These are phyloP conservation scores for Gliomastix tumulicola DNA, from an alignment of 2,329 filamentous ascomycete species.

Conservation along the genomic window DNA sequence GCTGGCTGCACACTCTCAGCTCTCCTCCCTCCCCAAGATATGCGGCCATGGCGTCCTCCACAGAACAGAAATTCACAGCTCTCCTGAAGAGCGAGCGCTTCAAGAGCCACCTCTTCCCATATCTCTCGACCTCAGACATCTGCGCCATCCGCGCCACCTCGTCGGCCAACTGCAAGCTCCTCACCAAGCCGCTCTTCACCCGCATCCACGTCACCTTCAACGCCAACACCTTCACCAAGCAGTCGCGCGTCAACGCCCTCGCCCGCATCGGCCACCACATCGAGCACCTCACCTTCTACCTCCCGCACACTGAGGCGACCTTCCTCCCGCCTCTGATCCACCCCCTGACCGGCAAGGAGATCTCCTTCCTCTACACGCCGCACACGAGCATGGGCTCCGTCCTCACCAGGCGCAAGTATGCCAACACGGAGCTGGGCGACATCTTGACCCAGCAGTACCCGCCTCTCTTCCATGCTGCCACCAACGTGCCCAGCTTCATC, in stretches of 20 bases:
- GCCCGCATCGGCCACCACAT: slow-evolving; percentile 72
- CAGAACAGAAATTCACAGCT: slow-evolving; percentile 43
- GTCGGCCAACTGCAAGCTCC: slow-evolving; percentile 62
- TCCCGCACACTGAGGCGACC: slow-evolving; percentile 70
- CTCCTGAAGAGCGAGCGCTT: slow-evolving; percentile 46
- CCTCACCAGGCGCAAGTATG: slow-evolving; percentile 67
- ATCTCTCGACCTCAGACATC: slow-evolving; percentile 43
- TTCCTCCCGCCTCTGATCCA: slow-evolving; percentile 82
- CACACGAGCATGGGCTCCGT: slow-evolving; percentile 59
- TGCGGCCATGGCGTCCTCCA: slow-evolving; percentile 44
- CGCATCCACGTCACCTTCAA: slow-evolving; percentile 65
- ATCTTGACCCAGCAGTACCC: slow-evolving; percentile 82
- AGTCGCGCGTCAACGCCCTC: slow-evolving; percentile 65
- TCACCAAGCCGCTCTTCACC: slow-evolving; percentile 63
- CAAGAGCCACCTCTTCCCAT: slow-evolving; percentile 41
- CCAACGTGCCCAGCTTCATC: slow-evolving; percentile 80
- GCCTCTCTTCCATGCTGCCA: slow-evolving; percentile 81
- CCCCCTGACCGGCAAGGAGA: slow-evolving; percentile 67
- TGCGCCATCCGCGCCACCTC: slow-evolving; percentile 59
- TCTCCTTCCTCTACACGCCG: slow-evolving; percentile 75
- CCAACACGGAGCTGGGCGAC: slow-evolving; percentile 70
- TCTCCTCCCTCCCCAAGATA: too few species aligned
- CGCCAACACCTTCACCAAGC: slow-evolving; percentile 68
- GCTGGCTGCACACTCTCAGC: too few species aligned
- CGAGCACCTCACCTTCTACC: slow-evolving; percentile 68